Percentiles rank a stretch among this genome's conserved stretches.
These are phyloP conservation scores for Suillus bovinus DNA, from an alignment of 768 basidiomycete genomes.

Conservation along the genomic window DNA sequence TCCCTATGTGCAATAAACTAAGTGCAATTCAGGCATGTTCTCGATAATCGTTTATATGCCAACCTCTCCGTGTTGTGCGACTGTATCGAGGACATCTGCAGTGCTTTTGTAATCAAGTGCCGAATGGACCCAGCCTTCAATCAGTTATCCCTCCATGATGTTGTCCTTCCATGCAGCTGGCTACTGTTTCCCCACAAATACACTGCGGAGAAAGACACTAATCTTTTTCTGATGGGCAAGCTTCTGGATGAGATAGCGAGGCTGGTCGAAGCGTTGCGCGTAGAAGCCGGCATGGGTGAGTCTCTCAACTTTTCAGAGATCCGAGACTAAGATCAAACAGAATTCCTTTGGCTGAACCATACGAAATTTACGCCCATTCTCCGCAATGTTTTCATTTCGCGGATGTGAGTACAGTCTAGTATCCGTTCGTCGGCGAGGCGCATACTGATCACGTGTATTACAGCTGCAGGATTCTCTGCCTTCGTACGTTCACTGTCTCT, in stretches of 20 bases:
- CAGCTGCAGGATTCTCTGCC: conserved; percentile 49
- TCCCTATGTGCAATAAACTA: no score
- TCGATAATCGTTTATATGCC: conserved; percentile 38
- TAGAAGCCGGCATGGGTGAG: conserved; percentile 30
- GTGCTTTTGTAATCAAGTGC: conserved; percentile 38
- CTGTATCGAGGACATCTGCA: conserved; percentile 49
- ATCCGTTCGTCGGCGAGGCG: not conserved
- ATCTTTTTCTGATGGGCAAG: not conserved
- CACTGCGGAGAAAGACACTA: conserved; percentile 14
- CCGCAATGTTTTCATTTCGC: conserved; percentile 43
- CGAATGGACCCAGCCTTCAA: conserved; percentile 17
- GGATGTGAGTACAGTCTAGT: conserved; percentile 41
- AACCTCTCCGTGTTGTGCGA: conserved; percentile 52
- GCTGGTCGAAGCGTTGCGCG: conserved; percentile 31
- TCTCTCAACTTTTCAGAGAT: not conserved
- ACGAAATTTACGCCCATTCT: conserved; percentile 19
- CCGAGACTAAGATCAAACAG: not conserved
- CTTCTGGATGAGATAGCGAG: conserved; percentile 22
- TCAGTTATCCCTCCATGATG: conserved; percentile 37
- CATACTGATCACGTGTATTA: conserved; percentile 5
- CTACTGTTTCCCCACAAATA: conserved; percentile 28
- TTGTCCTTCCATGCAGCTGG: conserved; percentile 60
- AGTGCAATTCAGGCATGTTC: conserved; percentile 40
- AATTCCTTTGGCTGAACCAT: conserved; percentile 11
- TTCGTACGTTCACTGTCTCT: conserved; percentile 38